phyloP scores from a whole-genome alignment of 2,329 filamentous ascomycete species.

The Colletotrichum camelliae region DNA sequence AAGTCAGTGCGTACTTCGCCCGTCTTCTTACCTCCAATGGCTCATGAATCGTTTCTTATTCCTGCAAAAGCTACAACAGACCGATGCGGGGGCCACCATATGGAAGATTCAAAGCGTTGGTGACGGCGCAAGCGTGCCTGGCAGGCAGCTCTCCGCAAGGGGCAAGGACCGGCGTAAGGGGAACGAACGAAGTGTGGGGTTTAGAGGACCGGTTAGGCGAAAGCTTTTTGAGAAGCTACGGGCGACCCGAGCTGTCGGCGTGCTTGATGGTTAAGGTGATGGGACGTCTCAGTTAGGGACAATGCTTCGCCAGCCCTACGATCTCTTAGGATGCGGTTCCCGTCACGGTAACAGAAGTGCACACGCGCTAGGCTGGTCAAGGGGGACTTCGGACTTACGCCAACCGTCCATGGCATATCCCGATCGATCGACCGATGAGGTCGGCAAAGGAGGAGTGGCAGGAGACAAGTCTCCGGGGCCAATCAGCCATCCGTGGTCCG shows the following conservation, averaged over 20 bases:
- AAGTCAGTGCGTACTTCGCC: background rate
- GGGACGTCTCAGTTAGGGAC: constrained; percentile 4
- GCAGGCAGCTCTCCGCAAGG: background rate
- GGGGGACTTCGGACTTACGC: background rate
- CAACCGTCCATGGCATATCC: background rate
- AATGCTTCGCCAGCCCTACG: background rate
- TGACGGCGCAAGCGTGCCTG: background rate
- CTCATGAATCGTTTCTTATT: background rate
- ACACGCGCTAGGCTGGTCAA: background rate
- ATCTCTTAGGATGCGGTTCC: background rate
- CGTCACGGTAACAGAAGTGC: background rate
- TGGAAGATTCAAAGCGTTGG: background rate
- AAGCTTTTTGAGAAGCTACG: background rate
- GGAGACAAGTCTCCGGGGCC: background rate
- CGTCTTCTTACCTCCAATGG: background rate
- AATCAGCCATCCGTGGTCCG: background rate
- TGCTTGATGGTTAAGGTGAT: background rate
- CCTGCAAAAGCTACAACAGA: background rate
- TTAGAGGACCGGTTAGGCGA: background rate
- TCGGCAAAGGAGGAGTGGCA: background rate
- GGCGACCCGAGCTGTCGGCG: background rate
- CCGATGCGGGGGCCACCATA: background rate
- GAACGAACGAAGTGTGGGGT: background rate
- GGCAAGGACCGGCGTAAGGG: background rate
- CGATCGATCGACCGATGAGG: constrained; percentile 2